Evolutionary conservation across 2,329 filamentous ascomycete genomes (phyloP), one percentile per base, ranked within the genome.

Genomic region (Coleophoma eucalyptorum): DNA sequence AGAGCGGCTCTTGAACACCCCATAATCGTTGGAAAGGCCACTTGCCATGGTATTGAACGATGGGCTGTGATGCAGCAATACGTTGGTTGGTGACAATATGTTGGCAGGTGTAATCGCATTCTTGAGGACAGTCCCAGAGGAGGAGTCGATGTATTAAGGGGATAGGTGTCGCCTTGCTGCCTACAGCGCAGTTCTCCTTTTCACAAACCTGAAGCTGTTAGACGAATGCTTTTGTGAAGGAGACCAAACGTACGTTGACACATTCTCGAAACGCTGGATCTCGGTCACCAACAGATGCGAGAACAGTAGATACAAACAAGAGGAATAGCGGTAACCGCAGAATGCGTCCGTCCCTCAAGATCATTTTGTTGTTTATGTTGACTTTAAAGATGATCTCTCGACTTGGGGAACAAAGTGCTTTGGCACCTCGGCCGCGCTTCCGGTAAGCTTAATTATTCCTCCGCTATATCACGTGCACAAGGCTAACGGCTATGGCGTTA

Each of bases 71-170:
- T 55, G 80, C 75, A 21, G 80, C 74, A 58, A 91, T 72, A 56
- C 93, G 90, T 52, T 73, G 72, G 60, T 81, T 72, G 50, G 94
- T 97, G 53, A 95, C 79, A 67, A 96, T 87, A 77, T 96, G 93
- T 69, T 99, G 94, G 77, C 94, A 99, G 54, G 89, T 87, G 75
- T 99, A 96, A 76, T 99, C 92, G 83, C 94, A 99, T 80, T 99
- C 93, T 65, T 88, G 79, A 55, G 88, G 82, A 73, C 94, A 99
- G 67, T 84, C 84, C 94, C 94, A 99, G 68, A 97, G 74, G 65
- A 97, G 84, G 60, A 97, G 78, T 55, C 89, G 89, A 67, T 87
- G 91, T 70, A 89, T 83, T 61, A 96, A 68, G 56, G 94, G 62
- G 45, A 66, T 66, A 20, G 53, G 35, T 8, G 58, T 63, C 21